Percentiles rank a stretch among this genome's conserved stretches.
Evolutionary conservation across 2,329 filamentous ascomycete genomes (phyloP).

Genomic region (Lizonia empirigonia): DNA sequence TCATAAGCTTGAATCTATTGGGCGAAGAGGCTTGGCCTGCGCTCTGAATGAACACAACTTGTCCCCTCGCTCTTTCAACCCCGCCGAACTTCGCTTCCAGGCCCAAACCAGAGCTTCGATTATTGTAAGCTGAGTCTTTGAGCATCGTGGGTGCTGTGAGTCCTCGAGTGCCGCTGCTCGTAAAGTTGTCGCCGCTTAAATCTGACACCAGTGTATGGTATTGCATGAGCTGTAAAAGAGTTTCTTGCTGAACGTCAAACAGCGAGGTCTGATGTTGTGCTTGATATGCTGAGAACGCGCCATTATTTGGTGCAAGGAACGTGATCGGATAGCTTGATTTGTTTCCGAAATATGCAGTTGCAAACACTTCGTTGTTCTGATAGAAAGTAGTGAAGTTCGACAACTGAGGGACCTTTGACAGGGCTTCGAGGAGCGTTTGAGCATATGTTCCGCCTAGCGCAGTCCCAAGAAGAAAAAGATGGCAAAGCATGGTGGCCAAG

Average conservation of each 20-base stretch:
- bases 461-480: slow-evolving; percentile 1
- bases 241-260: slow-evolving; percentile 12
- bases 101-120: slow-evolving; percentile 19
- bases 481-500: slow-evolving; percentile 1
- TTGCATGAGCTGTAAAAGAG: slow-evolving; percentile 23
- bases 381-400: slow-evolving; percentile 34
- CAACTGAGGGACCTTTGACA: slow-evolving; percentile 21
- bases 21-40: slow-evolving; percentile 6
- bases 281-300: slow-evolving; percentile 26
- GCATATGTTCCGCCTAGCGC: neutral
- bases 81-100: slow-evolving; percentile 27
- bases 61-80: slow-evolving; percentile 15
- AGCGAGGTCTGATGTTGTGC: slow-evolving; percentile 12
- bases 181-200: slow-evolving; percentile 22
- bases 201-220: slow-evolving; percentile 28
- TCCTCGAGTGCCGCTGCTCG: slow-evolving; percentile 1
- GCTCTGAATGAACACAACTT: slow-evolving; percentile 30
- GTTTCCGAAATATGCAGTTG: slow-evolving; percentile 22
- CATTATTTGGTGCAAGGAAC: slow-evolving; percentile 28
- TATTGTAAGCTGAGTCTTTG: slow-evolving; percentile 20
- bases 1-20: slow-evolving; percentile 19
- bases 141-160: slow-evolving; percentile 27
- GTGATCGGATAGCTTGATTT: slow-evolving; percentile 26
- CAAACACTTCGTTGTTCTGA: slow-evolving; percentile 22
- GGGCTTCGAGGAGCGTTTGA: slow-evolving; percentile 22